Base-by-base conservation (phyloP, 179 eudicot genomes). In the Camellia oleifera region DNA sequence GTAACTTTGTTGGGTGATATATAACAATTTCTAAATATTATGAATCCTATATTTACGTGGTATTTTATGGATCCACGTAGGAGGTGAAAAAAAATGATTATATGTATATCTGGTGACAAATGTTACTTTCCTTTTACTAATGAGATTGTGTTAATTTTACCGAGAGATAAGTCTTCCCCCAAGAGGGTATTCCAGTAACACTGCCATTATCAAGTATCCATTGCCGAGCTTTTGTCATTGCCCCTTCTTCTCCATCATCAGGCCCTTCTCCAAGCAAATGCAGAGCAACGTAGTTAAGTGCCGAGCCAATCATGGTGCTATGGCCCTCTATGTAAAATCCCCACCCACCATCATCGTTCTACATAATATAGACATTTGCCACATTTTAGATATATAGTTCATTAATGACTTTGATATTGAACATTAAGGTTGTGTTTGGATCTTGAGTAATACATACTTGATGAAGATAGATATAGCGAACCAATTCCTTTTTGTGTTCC, bases 151-250 rank as follows among this genome's bases (percentile, higher is more conserved):
- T 48, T 48, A 48, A 10, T 32, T 23, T 7, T 85, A 85, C 88
- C 80, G 88, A 74, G 18, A 85, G 88, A 80, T 82, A 85, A 15
- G 85, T 85, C 75, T 85, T 85, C 42, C 88, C 88, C 88, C 88
- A 85, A 5, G 88, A 85, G 44, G 88, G 85, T 57, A 82, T 85
- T 13, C 79, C 80, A 8, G 88, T 72, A 11, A 82, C 88, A 12
- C 85, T 82, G 11, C 85, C 85, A 74, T 85, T 80, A 60, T 85
- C 88, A 63, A 85, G 85, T n/a, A 85, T 85, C 87, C 87, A 85
- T 32, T 79, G 82, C 44, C 83, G 45, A 57, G 72, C 87, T 74
- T 78, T 80, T 2, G 78, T 40, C 17, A 82, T 66, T 3, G 85
- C 77, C 2, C 82, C 80, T 6, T 69, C 66, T 77, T 77, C 79